Base-by-base conservation (phyloP, 1,284 basidiomycete species). In the Inonotus obliquus region DNA sequence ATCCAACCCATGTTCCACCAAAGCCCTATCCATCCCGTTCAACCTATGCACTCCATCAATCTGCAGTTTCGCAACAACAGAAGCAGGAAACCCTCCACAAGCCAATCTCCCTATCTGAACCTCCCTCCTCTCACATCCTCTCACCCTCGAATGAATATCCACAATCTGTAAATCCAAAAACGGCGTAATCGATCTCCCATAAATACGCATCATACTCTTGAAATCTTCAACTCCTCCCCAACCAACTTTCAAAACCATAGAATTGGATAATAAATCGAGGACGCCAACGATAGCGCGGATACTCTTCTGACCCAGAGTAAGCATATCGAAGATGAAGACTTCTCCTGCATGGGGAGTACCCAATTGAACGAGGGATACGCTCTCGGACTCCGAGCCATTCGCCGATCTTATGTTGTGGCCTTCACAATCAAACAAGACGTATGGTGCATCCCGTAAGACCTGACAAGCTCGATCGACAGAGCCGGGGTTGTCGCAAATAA, bases 271-370 rank as follows among this genome's bases (percentile, higher is more conserved):
- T 6, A 59, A 27, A 14, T 25, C 14, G 10, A 59, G 57, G 5
- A 59, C n/a, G 25, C n/a, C n/a, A 4, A 2, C 17, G 10, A 38
- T 29, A 51, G 45, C 47, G n/a, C 38, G 44, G 11, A 6, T 2
- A 14, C 37, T 37, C 11, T 49, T 41, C 14, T 37, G 27, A 14
- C 32, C 32, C 25, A 59, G 57, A 17, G 45, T 19, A 38, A 59
- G 21, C 57, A 59, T 59, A 27, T 59, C 48, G 47, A 59, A 59
- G 21, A 59, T n/a, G 37, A 51, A 59, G 27, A 59, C 32, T 4
- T 59, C 57, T 9, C 37, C 57, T 23, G 57, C 57, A 41, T 59
- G 44, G 7, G 57, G 47, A 23, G 44, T 52, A 6, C 48, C 57
- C 17, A 59, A 19, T 27, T 59, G 57, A 14, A 59, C 23, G 17